Conservation (phyloP, 2,329 filamentous ascomycete genomes). For the Sclerotiophoma versabilis region DNA sequence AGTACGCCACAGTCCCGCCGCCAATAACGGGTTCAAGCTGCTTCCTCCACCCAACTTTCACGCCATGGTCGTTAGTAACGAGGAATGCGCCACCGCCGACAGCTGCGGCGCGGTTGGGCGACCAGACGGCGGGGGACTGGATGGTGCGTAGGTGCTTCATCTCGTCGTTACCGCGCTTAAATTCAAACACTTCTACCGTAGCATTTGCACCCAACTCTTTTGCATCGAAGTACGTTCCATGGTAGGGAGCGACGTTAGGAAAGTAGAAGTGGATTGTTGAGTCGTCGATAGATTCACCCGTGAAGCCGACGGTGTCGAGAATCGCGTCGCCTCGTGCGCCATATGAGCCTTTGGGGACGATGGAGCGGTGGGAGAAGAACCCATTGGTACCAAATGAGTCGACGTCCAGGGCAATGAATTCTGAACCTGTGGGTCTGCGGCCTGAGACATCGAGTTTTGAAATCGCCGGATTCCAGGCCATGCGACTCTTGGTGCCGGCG, state of each 20-base stretch:
- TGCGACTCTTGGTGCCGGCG: slow-evolving; percentile 27
- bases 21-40: slow-evolving; percentile 35
- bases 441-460: slow-evolving; percentile 30
- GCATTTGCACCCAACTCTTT: slow-evolving; percentile 33
- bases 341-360: slow-evolving; percentile 30
- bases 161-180: slow-evolving; percentile 25
- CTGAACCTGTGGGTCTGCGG: slow-evolving; percentile 30
- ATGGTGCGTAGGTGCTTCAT: slow-evolving; percentile 37
- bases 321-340: slow-evolving; percentile 31
- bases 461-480: slow-evolving; percentile 37
- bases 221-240: slow-evolving; percentile 31
- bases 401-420: slow-evolving; percentile 40
- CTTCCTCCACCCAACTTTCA: slow-evolving; percentile 31
- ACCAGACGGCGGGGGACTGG: slow-evolving; percentile 25
- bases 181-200: slow-evolving; percentile 38
- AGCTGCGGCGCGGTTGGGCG: slow-evolving; percentile 34
- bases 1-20: slow-evolving; percentile 39
- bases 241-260: slow-evolving; percentile 37
- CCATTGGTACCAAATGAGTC: slow-evolving; percentile 34
- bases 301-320: slow-evolving; percentile 38
- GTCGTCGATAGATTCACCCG: slow-evolving; percentile 32
- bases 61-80: slow-evolving; percentile 39
- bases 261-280: slow-evolving; percentile 39
- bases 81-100: slow-evolving; percentile 30
- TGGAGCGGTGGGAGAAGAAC: slow-evolving; percentile 32